phyloP scores from a whole-genome alignment of 768 basidiomycete species.

The Jaapia argillacea region DNA sequence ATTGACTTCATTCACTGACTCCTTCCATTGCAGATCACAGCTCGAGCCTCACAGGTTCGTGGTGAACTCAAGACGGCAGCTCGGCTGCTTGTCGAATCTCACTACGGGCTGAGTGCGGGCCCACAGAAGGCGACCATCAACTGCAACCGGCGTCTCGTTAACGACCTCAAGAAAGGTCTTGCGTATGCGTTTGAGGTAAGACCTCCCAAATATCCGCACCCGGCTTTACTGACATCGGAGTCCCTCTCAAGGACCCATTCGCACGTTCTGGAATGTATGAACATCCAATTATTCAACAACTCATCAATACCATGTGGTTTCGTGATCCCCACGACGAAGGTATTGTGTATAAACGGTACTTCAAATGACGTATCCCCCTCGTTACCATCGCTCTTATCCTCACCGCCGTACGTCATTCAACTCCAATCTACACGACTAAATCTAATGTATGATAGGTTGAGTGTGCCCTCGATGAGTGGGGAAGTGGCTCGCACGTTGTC shows the following conservation, averaged over 20 bases:
- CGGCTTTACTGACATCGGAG: neutral
- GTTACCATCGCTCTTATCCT: neutral
- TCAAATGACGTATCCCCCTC: constrained; percentile 11
- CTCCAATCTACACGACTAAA: neutral
- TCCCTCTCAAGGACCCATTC: neutral
- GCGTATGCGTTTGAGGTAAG: constrained; percentile 14
- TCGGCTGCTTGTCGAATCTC: constrained; percentile 2
- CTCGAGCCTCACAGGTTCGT: constrained; percentile 5
- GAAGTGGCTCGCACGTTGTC: neutral
- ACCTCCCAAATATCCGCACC: neutral
- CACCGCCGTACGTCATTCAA: constrained; percentile 2
- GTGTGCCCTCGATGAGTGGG: neutral
- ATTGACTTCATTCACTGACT: neutral
- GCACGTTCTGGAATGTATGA: constrained; percentile 15
- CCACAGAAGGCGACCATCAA: constrained; percentile 1
- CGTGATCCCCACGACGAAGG: constrained; percentile 18
- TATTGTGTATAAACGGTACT: constrained; percentile 11
- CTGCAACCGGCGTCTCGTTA: constrained; percentile 8
- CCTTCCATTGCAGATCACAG: constrained; percentile 2
- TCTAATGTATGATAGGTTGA: no score
- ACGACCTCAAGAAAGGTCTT: constrained; percentile 11
- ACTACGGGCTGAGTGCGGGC: constrained; percentile 1
- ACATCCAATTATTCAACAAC: constrained; percentile 14
- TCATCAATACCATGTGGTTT: constrained; percentile 18
- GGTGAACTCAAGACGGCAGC: constrained; percentile 3